These are phyloP conservation scores for Forsythia viridissima DNA, from an alignment of 257 asterid genomes.

Conservation along the genomic window DNA sequence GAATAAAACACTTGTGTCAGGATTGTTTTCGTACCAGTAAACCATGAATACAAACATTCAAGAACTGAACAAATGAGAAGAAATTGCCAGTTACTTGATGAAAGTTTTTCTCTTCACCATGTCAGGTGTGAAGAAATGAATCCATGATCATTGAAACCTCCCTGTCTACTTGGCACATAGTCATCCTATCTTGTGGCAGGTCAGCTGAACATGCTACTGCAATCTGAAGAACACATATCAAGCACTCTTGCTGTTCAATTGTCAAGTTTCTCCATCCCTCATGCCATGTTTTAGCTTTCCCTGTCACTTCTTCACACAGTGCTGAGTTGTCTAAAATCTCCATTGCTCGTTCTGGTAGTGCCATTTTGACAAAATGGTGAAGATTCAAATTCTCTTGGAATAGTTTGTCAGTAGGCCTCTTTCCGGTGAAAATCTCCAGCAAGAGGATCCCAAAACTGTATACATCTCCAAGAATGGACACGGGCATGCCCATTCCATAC, in stretches of 20 bases:
- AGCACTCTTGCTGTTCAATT: slow-evolving; percentile 16
- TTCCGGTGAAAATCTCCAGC: slow-evolving; percentile 50
- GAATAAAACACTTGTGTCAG: not conserved
- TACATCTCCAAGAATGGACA: slow-evolving; percentile 45
- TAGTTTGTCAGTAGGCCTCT: slow-evolving; percentile 39
- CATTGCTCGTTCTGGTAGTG: slow-evolving; percentile 22
- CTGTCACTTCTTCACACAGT: slow-evolving; percentile 30
- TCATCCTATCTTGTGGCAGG: slow-evolving; percentile 34
- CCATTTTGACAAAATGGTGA: slow-evolving; percentile 38
- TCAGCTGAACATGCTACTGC: slow-evolving; percentile 38
- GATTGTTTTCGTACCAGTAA: not conserved
- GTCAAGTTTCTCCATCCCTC: slow-evolving; percentile 24
- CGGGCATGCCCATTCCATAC: slow-evolving; percentile 46
- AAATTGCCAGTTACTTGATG: slow-evolving; percentile 10
- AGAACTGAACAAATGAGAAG: not conserved
- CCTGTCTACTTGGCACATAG: slow-evolving; percentile 28
- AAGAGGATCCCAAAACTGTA: slow-evolving; percentile 54
- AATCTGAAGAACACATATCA: slow-evolving; percentile 31
- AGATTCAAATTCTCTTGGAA: slow-evolving; percentile 43
- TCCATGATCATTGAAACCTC: slow-evolving; percentile 25
- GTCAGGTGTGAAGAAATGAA: not conserved
- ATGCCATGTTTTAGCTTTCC: slow-evolving; percentile 29
- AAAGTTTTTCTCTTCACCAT: slow-evolving; percentile 4
- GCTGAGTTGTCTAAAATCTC: slow-evolving; percentile 36
- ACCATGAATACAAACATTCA: not conserved